Percentiles rank a stretch among this genome's conserved stretches.
Conservation (phyloP, 352 stramenopile genomes). For the Lagenidium sp. region DNA sequence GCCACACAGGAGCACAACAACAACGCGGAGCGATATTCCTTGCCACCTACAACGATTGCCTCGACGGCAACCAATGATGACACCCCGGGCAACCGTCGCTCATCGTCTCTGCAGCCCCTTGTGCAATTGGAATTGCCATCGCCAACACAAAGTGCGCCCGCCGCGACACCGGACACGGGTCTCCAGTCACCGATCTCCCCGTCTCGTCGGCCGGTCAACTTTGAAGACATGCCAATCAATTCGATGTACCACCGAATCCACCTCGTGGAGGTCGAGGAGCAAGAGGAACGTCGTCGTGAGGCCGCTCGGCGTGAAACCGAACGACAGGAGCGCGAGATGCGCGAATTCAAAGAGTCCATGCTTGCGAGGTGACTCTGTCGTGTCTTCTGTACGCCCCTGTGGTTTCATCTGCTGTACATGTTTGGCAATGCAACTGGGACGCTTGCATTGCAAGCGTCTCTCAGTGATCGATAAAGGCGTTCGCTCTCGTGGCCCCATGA, state of each 20-base stretch:
- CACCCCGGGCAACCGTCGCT: no score
- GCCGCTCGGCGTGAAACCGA: slow-evolving; percentile 39
- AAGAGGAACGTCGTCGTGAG: slow-evolving; percentile 28
- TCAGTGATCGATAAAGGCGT: not conserved
- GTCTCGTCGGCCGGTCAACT: slow-evolving; percentile 9
- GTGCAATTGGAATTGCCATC: not conserved
- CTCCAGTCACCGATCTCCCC: slow-evolving; percentile 7
- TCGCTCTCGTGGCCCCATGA: not conserved
- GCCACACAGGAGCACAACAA: no score
- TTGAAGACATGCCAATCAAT: slow-evolving; percentile 61
- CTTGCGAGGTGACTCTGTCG: no score
- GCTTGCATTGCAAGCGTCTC: not conserved
- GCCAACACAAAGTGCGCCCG: not conserved
- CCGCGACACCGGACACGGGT: not conserved
- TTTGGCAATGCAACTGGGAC: not conserved
- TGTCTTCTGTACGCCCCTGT: no score
- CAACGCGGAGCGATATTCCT: no score
- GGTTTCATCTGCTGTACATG: no score
- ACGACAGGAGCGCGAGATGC: slow-evolving; percentile 39
- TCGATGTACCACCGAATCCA: slow-evolving; percentile 72
- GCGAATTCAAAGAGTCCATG: slow-evolving; percentile 52
- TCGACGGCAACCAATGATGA: no score
- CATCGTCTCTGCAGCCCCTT: not conserved
- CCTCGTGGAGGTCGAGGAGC: slow-evolving; percentile 34
- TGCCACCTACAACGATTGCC: no score